phyloP scores from a whole-genome alignment of 169 alveolate species.

The Perkinsus marinus region DNA sequence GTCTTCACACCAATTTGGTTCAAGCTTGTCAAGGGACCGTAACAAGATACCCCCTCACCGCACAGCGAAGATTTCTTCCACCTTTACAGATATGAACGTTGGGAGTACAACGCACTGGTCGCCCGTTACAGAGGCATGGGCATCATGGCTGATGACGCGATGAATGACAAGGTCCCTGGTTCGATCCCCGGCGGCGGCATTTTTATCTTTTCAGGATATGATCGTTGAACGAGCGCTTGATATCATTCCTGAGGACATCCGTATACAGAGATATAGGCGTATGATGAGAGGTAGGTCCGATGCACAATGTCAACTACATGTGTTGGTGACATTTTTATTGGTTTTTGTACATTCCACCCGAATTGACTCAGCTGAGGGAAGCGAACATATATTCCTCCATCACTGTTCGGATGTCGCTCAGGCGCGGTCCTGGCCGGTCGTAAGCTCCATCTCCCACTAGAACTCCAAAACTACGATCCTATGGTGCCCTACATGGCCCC shows the following conservation, averaged over 20 bases:
- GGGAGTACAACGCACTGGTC: neutral
- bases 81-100: neutral
- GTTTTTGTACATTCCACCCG: too few species aligned
- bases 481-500: constrained; percentile 68
- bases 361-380: too few species aligned
- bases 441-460: constrained; percentile 34
- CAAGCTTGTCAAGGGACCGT: constrained; percentile 54
- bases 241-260: constrained; percentile 50
- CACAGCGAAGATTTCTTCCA: too few species aligned
- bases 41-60: constrained; percentile 55
- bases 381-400: too few species aligned
- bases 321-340: too few species aligned
- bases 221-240: constrained; percentile 60
- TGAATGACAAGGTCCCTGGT: neutral
- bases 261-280: constrained; percentile 51
- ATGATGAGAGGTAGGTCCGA: constrained; percentile 43
- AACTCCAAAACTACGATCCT: constrained; percentile 67
- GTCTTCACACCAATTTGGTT: constrained; percentile 53
- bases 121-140: neutral
- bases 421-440: neutral
- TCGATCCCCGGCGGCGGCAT: neutral
- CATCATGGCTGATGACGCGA: neutral
- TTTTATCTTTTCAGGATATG: constrained; percentile 39
- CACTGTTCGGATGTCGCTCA: too few species aligned
- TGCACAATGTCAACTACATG: too few species aligned